Base-by-base conservation (phyloP, 164 flowering plant species). In the Chimonanthus praecox region DNA sequence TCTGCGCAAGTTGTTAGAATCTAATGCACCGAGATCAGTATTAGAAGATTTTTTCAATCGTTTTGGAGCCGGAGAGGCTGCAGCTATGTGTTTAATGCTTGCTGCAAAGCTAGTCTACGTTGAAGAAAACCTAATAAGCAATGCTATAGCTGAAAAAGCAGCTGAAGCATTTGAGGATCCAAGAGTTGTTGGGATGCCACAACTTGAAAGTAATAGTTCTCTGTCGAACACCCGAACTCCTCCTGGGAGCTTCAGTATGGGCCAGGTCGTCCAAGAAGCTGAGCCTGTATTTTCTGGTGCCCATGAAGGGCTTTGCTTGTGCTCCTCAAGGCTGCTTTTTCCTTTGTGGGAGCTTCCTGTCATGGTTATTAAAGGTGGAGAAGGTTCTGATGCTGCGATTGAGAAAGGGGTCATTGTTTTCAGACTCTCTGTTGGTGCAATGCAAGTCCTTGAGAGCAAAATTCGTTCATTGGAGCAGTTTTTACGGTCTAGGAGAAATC, bases 241-340 rank as follows among this genome's bases (percentile, higher is more conserved):
- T 67, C 83, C 92, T 73, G 97, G 94, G 49, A 96, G 97, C 48
- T 92, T 92, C 80, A 89, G 94, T 84, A 92, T 95, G 99, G 99
- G 98, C 6, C 99, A 95, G 83, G 99, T 95, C 84, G 97, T 93
- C 78, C 97, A 95, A 82, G 98, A 92, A 81, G 97, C 94, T 48
- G 97, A 92, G 80, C 97, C 98, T 68, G 87, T 93, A 9, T 95
- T 93, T 84, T 95, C 99, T n/a, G 99, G 97, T 78, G 97, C 97
- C 21, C 87, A 95, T 84, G 98, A 95, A 86, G 99, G 98, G 58
- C 90, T 95, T 48, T 90, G 95, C 82, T 82, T 95, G 82, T 95
- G 98, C 77, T 82, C 98, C 47, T 87, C 99, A 47, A 88, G 97
- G 77, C 82, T 95, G 82, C 97, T 95, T 74, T 84, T 85, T 46